A percentile compares a stretch with the other conserved stretches of the same genome.
Conservation (phyloP, 192 early-diverging fungal genomes). For the Mortierella antarctica region DNA sequence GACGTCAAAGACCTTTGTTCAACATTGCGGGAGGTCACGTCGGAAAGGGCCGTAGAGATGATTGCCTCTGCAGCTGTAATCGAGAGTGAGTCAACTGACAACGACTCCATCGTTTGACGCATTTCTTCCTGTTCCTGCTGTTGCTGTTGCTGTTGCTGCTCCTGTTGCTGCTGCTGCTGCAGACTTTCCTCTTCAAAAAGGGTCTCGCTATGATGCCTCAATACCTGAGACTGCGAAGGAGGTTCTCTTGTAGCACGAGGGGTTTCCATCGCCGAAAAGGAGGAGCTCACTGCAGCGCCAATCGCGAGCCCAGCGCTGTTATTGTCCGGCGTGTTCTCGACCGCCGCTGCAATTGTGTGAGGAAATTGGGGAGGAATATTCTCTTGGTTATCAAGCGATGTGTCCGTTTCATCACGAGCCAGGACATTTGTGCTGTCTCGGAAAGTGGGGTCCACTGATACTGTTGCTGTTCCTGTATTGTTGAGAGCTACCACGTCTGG, state of each 20-base stretch:
- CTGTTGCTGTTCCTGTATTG: background rate
- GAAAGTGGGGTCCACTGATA: background rate
- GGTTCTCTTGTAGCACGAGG: too few relatives aligned
- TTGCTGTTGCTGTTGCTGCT: background rate
- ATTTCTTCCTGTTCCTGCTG: too few relatives aligned
- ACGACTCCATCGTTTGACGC: background rate
- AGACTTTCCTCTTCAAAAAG: too few relatives aligned
- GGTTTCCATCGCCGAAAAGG: too few relatives aligned
- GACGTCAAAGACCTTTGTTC: background rate
- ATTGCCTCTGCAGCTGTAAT: slow-evolving; percentile 5
- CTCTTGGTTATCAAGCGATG: background rate
- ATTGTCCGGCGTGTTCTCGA: slow-evolving; percentile 3
- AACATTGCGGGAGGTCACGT: background rate
- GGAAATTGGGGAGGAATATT: background rate
- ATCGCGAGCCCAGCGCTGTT: background rate
- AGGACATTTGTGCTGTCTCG: background rate
- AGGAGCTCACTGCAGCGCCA: too few relatives aligned
- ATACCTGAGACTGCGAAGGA: too few relatives aligned
- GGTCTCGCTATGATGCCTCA: too few relatives aligned
- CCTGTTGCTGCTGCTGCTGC: background rate
- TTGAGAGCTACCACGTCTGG: slow-evolving; percentile 25
- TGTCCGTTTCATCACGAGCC: background rate
- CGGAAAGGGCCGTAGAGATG: slow-evolving; percentile 1
- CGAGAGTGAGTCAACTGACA: background rate
- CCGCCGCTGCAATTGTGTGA: background rate